Percentiles rank a stretch among this genome's conserved stretches.
Evolutionary conservation across 2,329 filamentous ascomycete species (phyloP).

Genomic region (Huntiella decipiens): DNA sequence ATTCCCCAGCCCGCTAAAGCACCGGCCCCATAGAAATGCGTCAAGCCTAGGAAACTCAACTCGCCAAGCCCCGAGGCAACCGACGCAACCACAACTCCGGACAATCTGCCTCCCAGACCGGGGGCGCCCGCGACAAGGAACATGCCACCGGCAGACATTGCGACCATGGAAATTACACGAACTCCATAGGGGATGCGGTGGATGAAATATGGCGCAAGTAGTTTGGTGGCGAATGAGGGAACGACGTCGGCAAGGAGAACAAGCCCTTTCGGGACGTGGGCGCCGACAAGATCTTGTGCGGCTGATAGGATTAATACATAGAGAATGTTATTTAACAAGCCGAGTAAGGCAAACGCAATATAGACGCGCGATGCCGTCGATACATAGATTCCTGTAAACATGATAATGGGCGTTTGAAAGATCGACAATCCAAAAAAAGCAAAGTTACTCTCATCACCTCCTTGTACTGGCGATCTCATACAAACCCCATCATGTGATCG

Average conservation of each 20-base stretch:
- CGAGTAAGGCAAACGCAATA: conserved; percentile 11
- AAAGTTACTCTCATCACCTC: no score
- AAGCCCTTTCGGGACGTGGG: conserved; percentile 64
- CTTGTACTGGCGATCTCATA: no score
- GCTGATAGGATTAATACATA: conserved; percentile 94
- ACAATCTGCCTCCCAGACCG: conserved; percentile 49
- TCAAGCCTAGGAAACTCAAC: conserved; percentile 74
- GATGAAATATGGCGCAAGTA: conserved; percentile 85
- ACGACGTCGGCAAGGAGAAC: conserved; percentile 87
- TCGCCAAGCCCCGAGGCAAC: conserved; percentile 75
- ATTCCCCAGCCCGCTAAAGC: conserved; percentile 83
- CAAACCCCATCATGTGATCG: no score
- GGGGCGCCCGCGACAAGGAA: conserved; percentile 70
- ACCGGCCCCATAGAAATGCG: conserved; percentile 79
- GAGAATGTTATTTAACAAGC: conserved; percentile 78
- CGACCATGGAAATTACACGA: conserved; percentile 56
- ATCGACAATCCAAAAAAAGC: no score
- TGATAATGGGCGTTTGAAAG: no score
- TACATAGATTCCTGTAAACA: no score
- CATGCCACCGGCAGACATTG: conserved; percentile 69
- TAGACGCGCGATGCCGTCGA: no score
- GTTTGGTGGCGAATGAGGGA: conserved; percentile 73
- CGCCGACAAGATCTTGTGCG: conserved; percentile 84
- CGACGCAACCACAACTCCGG: conserved; percentile 69
- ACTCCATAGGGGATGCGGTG: conserved; percentile 63